A percentile compares a stretch with the other conserved stretches of the same genome.
Conservation (phyloP, 2,329 filamentous ascomycete species). For the Cladophialophora chaetospira region DNA sequence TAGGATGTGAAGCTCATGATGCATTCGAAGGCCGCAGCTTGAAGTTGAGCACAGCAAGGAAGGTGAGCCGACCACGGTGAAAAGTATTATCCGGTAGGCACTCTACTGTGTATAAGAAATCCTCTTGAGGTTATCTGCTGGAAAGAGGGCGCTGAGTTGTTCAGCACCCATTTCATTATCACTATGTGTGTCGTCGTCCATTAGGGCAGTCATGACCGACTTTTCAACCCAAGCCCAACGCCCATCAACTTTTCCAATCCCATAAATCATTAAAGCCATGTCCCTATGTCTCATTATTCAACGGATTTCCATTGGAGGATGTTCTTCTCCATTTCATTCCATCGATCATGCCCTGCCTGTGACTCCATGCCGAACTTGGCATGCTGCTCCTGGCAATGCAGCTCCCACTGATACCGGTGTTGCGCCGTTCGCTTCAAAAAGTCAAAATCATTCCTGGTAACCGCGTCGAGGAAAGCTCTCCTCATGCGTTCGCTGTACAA, state of each 20-base stretch:
- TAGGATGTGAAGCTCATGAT: slow-evolving; percentile 4
- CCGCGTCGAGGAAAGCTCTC: slow-evolving; percentile 67
- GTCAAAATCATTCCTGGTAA: slow-evolving; percentile 65
- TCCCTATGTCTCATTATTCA: slow-evolving; percentile 17
- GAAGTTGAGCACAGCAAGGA: slow-evolving; percentile 2
- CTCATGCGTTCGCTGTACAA: slow-evolving; percentile 82
- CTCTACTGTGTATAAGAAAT: too few relatives aligned
- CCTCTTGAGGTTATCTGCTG: too few relatives aligned
- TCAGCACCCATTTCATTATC: too few relatives aligned
- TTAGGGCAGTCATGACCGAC: too few relatives aligned
- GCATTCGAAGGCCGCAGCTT: slow-evolving; percentile 25
- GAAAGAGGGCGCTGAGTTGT: too few relatives aligned
- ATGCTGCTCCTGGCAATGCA: slow-evolving; percentile 59
- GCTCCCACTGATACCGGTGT: slow-evolving; percentile 59
- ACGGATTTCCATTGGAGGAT: slow-evolving; percentile 52
- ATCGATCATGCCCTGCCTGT: slow-evolving; percentile 57
- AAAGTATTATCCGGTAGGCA: too few relatives aligned
- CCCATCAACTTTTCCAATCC: background rate
- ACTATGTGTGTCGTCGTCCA: too few relatives aligned
- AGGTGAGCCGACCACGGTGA: slow-evolving; percentile 22
- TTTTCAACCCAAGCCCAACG: too few relatives aligned
- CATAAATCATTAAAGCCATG: slow-evolving; percentile 1
- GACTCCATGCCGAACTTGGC: slow-evolving; percentile 59
- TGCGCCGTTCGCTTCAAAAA: slow-evolving; percentile 66
- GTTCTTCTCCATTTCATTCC: slow-evolving; percentile 51